Conservation (phyloP, 208 protist species). For the Wallacemonas sp. region DNA sequence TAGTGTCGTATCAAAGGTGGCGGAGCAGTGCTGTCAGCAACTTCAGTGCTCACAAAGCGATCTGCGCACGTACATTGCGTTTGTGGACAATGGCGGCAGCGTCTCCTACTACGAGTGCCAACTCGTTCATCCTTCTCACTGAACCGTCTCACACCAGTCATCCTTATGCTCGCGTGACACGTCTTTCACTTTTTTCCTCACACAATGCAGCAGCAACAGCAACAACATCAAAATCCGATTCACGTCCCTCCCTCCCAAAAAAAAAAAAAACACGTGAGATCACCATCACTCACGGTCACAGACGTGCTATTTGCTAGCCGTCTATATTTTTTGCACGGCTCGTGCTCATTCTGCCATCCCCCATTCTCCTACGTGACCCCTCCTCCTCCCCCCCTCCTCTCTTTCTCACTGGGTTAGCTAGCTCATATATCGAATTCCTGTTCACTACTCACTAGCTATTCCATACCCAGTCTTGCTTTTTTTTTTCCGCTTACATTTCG, state of each 20-base stretch:
- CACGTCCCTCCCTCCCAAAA: neutral
- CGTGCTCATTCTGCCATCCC: too few relatives aligned
- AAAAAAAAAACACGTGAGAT: slow-evolving; percentile 19
- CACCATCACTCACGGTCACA: too few relatives aligned
- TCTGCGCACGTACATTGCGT: slow-evolving; percentile 38
- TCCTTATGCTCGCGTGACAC: neutral
- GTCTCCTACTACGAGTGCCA: slow-evolving; percentile 63
- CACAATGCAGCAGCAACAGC: neutral
- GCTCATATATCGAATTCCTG: too few relatives aligned
- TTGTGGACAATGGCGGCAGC: slow-evolving; percentile 50
- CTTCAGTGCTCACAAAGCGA: neutral
- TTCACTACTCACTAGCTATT: too few relatives aligned
- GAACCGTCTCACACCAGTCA: neutral
- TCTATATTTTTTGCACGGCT: too few relatives aligned
- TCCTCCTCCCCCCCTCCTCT: too few relatives aligned
- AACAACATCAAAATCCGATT: too few relatives aligned
- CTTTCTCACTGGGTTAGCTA: too few relatives aligned
- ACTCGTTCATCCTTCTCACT: slow-evolving; percentile 6
- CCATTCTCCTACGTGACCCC: too few relatives aligned
- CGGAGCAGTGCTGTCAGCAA: neutral
- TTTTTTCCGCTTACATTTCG: neutral
- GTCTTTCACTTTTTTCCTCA: neutral
- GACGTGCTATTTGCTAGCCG: too few relatives aligned
- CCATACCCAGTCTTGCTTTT: too few relatives aligned
- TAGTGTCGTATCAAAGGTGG: neutral